Percentiles rank a stretch among this genome's conserved stretches.
These are phyloP conservation scores for Solanum appendiculatum DNA, from an alignment of 257 asterid genomes.

Conservation along the genomic window DNA sequence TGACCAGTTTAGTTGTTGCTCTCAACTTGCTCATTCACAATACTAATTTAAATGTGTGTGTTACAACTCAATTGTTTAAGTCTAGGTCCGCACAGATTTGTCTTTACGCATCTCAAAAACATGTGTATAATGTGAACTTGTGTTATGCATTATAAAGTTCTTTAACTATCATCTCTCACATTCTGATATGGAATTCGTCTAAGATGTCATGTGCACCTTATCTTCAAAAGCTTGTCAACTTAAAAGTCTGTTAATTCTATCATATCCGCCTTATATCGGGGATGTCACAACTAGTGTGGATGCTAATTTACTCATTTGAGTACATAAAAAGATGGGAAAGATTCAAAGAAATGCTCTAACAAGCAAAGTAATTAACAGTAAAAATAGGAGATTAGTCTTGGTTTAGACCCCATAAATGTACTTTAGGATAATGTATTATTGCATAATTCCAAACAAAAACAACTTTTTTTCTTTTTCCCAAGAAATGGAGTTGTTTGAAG, in stretches of 20 bases:
- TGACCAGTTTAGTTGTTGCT: neutral
- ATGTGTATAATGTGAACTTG: neutral
- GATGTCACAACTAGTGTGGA: neutral
- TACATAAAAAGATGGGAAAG: neutral
- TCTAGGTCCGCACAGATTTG: fast-evolving
- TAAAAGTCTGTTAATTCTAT: no score
- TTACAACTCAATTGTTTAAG: neutral
- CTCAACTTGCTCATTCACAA: neutral
- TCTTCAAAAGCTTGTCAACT: neutral
- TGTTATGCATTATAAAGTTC: neutral
- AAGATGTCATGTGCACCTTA: neutral
- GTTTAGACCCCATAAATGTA: neutral
- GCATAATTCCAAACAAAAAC: neutral
- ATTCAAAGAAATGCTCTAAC: neutral
- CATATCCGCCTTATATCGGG: neutral
- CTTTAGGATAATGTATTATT: neutral
- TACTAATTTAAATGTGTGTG: neutral
- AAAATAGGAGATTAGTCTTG: neutral
- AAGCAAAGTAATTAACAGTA: neutral
- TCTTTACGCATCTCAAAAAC: neutral
- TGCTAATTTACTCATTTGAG: neutral
- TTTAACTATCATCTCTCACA: neutral
- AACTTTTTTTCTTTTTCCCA: neutral
- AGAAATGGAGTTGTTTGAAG: neutral
- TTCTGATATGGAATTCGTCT: neutral